These are phyloP conservation scores for Osmanthus fragrans DNA, from an alignment of 257 asterid species.

Conservation along the genomic window DNA sequence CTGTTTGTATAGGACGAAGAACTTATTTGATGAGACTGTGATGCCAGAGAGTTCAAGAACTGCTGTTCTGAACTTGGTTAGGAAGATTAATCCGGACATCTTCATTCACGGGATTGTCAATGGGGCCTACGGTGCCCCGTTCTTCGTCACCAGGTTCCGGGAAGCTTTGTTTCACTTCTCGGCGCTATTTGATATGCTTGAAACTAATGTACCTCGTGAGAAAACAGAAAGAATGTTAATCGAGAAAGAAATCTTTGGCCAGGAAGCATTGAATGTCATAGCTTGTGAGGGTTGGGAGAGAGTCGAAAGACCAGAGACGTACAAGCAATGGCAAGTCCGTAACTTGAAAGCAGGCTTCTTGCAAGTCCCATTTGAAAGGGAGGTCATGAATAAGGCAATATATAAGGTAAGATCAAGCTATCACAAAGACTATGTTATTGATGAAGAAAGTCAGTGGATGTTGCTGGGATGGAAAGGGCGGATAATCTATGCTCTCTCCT, in stretches of 20 bases:
- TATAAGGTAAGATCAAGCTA: constrained; percentile 28
- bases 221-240: constrained; percentile 28
- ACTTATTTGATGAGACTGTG: constrained; percentile 45
- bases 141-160: constrained; percentile 42
- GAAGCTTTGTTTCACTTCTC: constrained; percentile 45
- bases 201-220: constrained; percentile 33
- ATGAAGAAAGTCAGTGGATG: constrained; percentile 18
- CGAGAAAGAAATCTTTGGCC: constrained; percentile 40
- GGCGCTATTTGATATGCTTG: constrained; percentile 42
- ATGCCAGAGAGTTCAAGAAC: constrained; percentile 31
- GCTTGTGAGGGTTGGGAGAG: constrained; percentile 54
- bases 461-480: too few relatives aligned
- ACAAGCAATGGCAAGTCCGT: constrained; percentile 50
- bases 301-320: constrained; percentile 48
- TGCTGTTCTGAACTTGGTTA: constrained; percentile 31
- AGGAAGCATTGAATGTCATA: constrained; percentile 42
- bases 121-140: constrained; percentile 38
- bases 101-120: constrained; percentile 35
- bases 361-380: constrained; percentile 27
- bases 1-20: constrained; percentile 35
- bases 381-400: constrained; percentile 19
- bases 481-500: too few relatives aligned
- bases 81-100: constrained; percentile 37
- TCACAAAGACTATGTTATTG: constrained; percentile 43
- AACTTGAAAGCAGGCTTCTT: constrained; percentile 37